Percentiles rank a stretch among this genome's conserved stretches.
phyloP scores from a whole-genome alignment of 176 grass and related monocot species.

The Metroxylon sagu region DNA sequence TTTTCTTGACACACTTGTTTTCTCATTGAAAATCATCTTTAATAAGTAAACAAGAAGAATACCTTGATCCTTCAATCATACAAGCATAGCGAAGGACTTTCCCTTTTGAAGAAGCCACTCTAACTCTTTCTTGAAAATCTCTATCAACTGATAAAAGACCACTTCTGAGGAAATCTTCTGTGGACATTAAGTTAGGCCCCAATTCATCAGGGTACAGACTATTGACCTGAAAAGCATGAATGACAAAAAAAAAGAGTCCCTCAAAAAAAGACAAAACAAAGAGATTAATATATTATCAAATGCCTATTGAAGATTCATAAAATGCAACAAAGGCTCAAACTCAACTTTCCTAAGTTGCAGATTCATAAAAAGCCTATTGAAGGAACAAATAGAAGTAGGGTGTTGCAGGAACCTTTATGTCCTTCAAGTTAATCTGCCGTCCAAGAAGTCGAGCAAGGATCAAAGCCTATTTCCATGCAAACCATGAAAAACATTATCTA shows the following conservation, averaged over 20 bases:
- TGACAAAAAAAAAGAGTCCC: neutral
- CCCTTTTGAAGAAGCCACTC: slow-evolving; percentile 58
- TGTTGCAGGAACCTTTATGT: slow-evolving; percentile 49
- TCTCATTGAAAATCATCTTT: neutral
- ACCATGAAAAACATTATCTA: too few species aligned
- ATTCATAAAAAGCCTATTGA: neutral
- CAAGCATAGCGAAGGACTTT: slow-evolving; percentile 89
- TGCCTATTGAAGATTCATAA: neutral
- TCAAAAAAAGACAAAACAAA: neutral
- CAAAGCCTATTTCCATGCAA: slow-evolving; percentile 44
- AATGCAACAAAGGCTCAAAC: too few species aligned
- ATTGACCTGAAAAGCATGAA: slow-evolving; percentile 52
- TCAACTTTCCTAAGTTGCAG: too few species aligned
- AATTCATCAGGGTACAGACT: slow-evolving; percentile 82
- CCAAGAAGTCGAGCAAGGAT: slow-evolving; percentile 83
- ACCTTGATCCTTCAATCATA: slow-evolving; percentile 50
- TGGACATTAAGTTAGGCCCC: slow-evolving; percentile 56
- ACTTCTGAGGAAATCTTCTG: slow-evolving; percentile 53
- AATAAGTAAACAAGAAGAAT: slow-evolving; percentile 9
- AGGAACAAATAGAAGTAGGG: neutral
- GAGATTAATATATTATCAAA: slow-evolving; percentile 1
- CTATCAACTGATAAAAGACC: slow-evolving; percentile 58
- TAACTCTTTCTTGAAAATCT: slow-evolving; percentile 55
- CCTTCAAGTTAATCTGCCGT: slow-evolving; percentile 54
- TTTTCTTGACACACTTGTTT: too few species aligned